Evolutionary conservation across 192 early-diverging fungal species (phyloP).

Genomic region (Coemansia sp.): DNA sequence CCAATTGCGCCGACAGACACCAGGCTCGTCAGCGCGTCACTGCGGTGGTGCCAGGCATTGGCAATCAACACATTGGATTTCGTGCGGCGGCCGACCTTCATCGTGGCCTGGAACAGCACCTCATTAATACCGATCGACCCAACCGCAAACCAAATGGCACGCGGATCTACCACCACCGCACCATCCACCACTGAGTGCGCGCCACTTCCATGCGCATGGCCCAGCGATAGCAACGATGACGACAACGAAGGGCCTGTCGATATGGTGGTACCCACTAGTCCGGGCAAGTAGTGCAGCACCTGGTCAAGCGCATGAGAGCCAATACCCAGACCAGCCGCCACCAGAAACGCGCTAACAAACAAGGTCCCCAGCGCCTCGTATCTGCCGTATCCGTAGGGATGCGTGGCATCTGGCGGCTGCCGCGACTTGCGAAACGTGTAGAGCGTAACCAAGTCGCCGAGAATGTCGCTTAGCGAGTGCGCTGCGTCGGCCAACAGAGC

Average conservation of each 20-base stretch:
- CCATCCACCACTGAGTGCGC: constrained; percentile 29
- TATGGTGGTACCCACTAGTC: neutral
- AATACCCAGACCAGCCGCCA: constrained; percentile 65
- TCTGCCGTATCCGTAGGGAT: constrained; percentile 71
- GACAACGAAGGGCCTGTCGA: constrained; percentile 10
- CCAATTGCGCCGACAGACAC: constrained; percentile 72
- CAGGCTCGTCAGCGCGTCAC: constrained; percentile 68
- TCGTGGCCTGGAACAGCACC: constrained; percentile 67
- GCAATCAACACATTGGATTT: constrained; percentile 72
- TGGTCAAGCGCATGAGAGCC: constrained; percentile 64
- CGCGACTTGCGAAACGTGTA: constrained; percentile 72
- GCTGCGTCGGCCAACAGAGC: constrained; percentile 76
- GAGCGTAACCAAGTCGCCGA: constrained; percentile 77
- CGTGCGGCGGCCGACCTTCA: constrained; percentile 60
- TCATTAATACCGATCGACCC: constrained; percentile 73
- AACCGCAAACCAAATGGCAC: constrained; percentile 70
- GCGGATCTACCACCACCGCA: constrained; percentile 51
- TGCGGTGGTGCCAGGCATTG: constrained; percentile 87
- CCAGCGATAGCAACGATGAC: constrained; percentile 17
- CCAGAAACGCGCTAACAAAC: constrained; percentile 64
- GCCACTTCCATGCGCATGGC: constrained; percentile 27
- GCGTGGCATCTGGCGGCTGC: constrained; percentile 54
- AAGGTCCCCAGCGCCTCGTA: constrained; percentile 66
- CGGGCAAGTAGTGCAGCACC: constrained; percentile 37
- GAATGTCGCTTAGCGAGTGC: constrained; percentile 73